Percentiles rank a stretch among this genome's conserved stretches.
Evolutionary conservation across 495 filamentous ascomycete genomes (phyloP).

Genomic region (Xylaria scruposa): DNA sequence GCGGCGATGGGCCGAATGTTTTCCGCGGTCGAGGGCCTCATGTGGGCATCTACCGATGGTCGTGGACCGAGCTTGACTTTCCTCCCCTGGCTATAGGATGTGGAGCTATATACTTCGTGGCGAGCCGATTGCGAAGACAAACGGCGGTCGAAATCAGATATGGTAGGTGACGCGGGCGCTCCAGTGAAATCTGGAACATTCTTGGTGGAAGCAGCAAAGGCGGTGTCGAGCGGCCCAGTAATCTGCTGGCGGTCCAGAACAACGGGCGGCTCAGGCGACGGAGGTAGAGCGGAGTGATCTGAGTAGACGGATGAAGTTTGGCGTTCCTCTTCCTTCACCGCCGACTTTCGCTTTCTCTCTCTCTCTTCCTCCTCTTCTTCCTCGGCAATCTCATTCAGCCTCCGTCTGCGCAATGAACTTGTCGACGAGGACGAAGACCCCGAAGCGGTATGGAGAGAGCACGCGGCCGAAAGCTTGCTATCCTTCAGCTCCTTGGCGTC

Average conservation of each 20-base stretch:
- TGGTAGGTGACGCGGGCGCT: conserved; percentile 47
- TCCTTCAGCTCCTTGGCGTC: conserved; percentile 82
- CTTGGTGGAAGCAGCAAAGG: conserved; percentile 47
- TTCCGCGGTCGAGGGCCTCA: conserved; percentile 67
- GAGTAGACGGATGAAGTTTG: conserved; percentile 39
- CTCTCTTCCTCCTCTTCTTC: conserved; percentile 70
- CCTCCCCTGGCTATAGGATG: conserved; percentile 62
- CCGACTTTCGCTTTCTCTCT: conserved; percentile 55
- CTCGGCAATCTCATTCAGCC: conserved; percentile 89
- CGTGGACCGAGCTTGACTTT: conserved; percentile 87
- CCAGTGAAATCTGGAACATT: conserved; percentile 51
- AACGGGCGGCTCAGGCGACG: conserved; percentile 31
- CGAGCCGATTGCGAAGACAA: conserved; percentile 71
- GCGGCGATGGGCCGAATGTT: conserved; percentile 76
- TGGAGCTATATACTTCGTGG: conserved; percentile 66
- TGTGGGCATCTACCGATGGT: conserved; percentile 72
- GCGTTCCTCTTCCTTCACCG: conserved; percentile 49
- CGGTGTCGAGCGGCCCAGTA: conserved; percentile 44
- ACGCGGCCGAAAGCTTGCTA: conserved; percentile 83
- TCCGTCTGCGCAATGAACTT: conserved; percentile 74
- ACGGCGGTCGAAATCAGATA: conserved; percentile 48
- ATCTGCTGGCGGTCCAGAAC: conserved; percentile 36
- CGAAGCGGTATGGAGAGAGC: conserved; percentile 87
- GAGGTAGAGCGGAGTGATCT: conserved; percentile 20
- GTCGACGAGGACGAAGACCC: conserved; percentile 87